Percentiles rank a stretch among this genome's conserved stretches.
These are phyloP conservation scores for Fraxinus latifolia DNA, from an alignment of 305 asterid species.

Conservation along the genomic window DNA sequence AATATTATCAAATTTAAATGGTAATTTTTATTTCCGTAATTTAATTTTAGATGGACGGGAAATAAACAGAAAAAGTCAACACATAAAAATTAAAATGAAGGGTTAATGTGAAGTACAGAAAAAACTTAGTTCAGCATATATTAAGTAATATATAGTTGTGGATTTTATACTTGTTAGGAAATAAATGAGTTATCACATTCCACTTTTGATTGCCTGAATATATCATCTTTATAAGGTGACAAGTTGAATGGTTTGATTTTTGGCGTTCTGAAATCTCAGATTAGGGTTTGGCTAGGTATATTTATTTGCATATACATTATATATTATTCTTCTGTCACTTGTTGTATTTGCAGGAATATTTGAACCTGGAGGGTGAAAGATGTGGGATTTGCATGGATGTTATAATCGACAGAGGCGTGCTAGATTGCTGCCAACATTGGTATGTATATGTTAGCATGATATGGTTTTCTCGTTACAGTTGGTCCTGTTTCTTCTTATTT, in stretches of 20 bases:
- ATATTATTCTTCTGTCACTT: background rate
- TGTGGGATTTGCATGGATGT: conserved; percentile 96
- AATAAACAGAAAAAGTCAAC: background rate
- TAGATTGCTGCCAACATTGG: conserved; percentile 99
- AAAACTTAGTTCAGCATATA: background rate
- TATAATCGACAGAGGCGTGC: conserved; percentile 89
- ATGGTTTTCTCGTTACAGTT: conserved; percentile 16
- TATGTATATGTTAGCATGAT: conserved; percentile 32
- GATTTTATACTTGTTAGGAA: background rate
- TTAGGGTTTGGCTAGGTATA: conserved; percentile 6
- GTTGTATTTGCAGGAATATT: conserved; percentile 51
- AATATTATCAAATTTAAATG: background rate
- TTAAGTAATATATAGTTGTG: background rate
- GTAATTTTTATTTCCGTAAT: background rate
- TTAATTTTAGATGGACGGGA: background rate
- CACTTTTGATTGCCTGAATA: background rate
- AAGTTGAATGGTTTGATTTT: conserved; percentile 2
- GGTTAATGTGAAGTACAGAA: background rate
- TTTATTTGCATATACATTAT: conserved; percentile 13
- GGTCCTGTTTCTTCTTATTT: background rate
- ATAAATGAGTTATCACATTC: background rate
- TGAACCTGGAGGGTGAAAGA: conserved; percentile 72
- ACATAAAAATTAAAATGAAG: background rate
- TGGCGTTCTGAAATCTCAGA: background rate
- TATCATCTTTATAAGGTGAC: background rate